A percentile compares a stretch with the other conserved stretches of the same genome.
Evolutionary conservation across 257 asterid genomes (phyloP).

Genomic region (Solanum ossicruentum): DNA sequence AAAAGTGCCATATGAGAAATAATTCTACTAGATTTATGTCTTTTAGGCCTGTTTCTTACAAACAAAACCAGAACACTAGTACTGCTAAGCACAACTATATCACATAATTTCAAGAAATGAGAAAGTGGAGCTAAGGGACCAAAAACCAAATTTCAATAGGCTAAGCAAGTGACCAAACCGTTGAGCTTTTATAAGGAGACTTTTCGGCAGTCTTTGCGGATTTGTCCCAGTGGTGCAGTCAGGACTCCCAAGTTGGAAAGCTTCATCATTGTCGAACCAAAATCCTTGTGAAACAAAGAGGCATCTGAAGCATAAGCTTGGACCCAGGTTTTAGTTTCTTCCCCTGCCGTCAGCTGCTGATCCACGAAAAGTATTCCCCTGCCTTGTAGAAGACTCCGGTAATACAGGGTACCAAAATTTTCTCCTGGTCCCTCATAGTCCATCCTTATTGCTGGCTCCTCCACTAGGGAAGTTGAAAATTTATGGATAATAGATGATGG

Average conservation of each 20-base stretch:
- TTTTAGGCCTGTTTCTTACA: background rate
- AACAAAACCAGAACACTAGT: background rate
- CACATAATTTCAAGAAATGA: background rate
- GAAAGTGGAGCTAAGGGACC: background rate
- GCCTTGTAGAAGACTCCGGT: constrained; percentile 51
- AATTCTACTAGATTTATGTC: background rate
- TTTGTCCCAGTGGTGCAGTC: constrained; percentile 39
- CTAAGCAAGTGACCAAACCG: background rate
- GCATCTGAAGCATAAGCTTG: constrained; percentile 48
- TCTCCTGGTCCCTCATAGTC: constrained; percentile 62
- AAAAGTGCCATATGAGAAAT: background rate
- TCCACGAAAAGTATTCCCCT: constrained; percentile 55
- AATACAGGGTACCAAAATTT: constrained; percentile 48
- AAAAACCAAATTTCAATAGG: background rate
- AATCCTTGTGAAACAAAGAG: constrained; percentile 40
- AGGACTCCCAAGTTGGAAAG: constrained; percentile 41
- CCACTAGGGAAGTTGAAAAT: background rate
- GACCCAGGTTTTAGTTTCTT: constrained; percentile 46
- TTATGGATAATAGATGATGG: constrained; percentile 6
- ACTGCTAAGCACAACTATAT: background rate
- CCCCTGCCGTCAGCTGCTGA: constrained; percentile 56
- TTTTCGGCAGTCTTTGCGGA: constrained; percentile 42
- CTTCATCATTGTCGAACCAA: constrained; percentile 55
- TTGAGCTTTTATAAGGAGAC: constrained; percentile 15
- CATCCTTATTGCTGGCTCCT: constrained; percentile 42